A percentile compares a stretch with the other conserved stretches of the same genome.
These are phyloP conservation scores for Ophiocytium majus DNA, from an alignment of 352 stramenopile genomes.

Conservation along the genomic window DNA sequence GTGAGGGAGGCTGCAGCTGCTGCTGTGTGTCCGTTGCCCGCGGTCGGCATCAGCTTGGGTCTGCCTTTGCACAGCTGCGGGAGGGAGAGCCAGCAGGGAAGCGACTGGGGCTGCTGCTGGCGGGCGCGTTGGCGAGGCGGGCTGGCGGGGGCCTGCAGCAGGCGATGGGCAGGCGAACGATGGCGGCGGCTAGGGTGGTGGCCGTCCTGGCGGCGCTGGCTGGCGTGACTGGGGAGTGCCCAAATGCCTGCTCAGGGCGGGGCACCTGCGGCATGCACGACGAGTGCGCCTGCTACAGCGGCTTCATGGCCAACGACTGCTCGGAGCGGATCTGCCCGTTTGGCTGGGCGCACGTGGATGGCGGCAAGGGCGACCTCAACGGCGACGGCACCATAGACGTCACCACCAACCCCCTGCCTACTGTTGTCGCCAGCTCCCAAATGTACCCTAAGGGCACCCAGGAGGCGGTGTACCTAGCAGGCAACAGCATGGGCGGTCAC, in stretches of 20 bases:
- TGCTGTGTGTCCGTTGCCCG: too few species aligned
- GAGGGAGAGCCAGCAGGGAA: neutral
- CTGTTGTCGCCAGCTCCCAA: slow-evolving; percentile 59
- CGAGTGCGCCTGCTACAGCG: slow-evolving; percentile 74
- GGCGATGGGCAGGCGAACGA: neutral
- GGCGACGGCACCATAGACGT: slow-evolving; percentile 66
- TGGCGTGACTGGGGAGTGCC: slow-evolving; percentile 46
- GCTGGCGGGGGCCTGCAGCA: neutral
- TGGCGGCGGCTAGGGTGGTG: neutral
- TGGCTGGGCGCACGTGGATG: slow-evolving; percentile 80
- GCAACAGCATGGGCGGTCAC: slow-evolving; percentile 66
- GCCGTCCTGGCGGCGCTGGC: neutral
- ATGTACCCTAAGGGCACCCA: slow-evolving; percentile 57
- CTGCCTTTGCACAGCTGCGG: neutral
- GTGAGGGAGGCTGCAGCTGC: too few species aligned
- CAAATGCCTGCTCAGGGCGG: slow-evolving; percentile 81
- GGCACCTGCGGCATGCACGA: slow-evolving; percentile 72
- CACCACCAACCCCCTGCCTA: neutral
- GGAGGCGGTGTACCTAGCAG: slow-evolving; percentile 29
- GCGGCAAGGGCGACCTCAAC: slow-evolving; percentile 86
- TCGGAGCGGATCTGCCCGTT: slow-evolving; percentile 73
- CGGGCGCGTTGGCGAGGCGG: neutral
- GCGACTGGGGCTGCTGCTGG: neutral
- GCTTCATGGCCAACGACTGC: slow-evolving; percentile 69
- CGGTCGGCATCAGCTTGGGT: too few species aligned